Base-by-base conservation (phyloP, 2,329 filamentous ascomycete species). In the Polychaeton citri region DNA sequence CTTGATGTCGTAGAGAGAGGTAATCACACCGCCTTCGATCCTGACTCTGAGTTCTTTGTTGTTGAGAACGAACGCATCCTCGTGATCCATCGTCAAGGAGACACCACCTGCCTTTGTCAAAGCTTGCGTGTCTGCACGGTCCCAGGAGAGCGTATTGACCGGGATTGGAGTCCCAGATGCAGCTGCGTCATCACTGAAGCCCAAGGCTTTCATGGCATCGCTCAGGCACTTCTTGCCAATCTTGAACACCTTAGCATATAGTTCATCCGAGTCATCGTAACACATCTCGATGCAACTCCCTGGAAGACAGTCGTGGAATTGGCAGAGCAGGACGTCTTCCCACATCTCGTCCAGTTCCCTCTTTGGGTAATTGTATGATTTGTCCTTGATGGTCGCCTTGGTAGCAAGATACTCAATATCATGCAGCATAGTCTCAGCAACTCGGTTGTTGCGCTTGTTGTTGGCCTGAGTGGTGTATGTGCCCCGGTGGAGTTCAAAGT, bases 401-500 rank as follows among this genome's bases (percentile, higher is more conserved):
- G 90, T 93, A 6, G 87, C 84, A 21, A 96, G 66, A 45, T 83
- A 78, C 59, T 98, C 90, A 37, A 96, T 69, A 44, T 94, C 84
- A 32, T 86, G 80, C 36, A 98, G 69, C 62, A 94, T 60, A 36
- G 81, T 76, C 60, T 98, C 90, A 0, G 84, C 72, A 54, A 79
- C 81, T 37, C 90, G 75, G 57, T 96, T 98, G 65, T 92, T 88
- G 48, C 76, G 76, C 65, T 98, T 98, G 67, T 94, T 98, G 63
- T 95, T 94, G 40, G 87, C 81, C 58, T 96, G 88, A 0, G 88
- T 95, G 3, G 90, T 98, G 62, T 96, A 96, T 9, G 88, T 96
- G 36, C 90, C 90, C 41, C 90, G 81, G 57, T 98, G 90, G 33
- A 98, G 72, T 61, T 98, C 90, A 58, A 98, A 94, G 63, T 98